Base-by-base conservation (phyloP, 345 rosid species). In the Eutrema japonicum region DNA sequence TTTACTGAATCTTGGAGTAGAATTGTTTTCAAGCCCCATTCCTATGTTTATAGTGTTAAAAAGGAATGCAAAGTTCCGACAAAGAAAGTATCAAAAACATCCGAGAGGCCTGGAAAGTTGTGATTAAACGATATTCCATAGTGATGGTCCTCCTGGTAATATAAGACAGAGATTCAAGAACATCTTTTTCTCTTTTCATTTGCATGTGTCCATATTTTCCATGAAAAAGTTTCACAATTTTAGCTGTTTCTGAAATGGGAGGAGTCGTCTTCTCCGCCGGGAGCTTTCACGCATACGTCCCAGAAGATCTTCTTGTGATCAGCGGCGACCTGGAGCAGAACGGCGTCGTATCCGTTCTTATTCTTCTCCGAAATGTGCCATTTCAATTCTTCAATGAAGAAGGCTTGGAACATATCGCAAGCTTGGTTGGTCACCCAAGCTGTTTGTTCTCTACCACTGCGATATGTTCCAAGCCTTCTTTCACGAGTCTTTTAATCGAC, bases 281-380 rank as follows among this genome's bases (percentile, higher is more conserved):
- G 92, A 2, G 98, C 98, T 75, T 95, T 92, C 6, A 92, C 96
- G 58, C 99, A 95, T 0, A 92, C 96, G n/a, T 95, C 98, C 99
- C 98, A 89, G 77, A 95, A 90, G 18, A 89, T 83, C 84, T 90
- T 95, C 85, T 81, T 95, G 67, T 90, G 98, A 74, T 92, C 99
- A 30, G 96, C 92, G 3, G 88, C 97, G 4, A 95, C 98, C 77
- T 90, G 99, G 59, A 95, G 87, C 74, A 87, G 78, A 78, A 95
- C 83, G 12, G 97, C 85, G 68, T 86, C 83, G 79, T 86, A 89
- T 66, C 98, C 98, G 16, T 82, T 85, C 68, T 76, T 78, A 22
- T 22, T 22, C 26, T 22, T 22, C 26, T 22, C 26, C 26, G 26
- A 22, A 1, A 22, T 22, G 26, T 22, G 26, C 26, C 26, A 22